Percentiles rank a stretch among this genome's conserved stretches.
These are phyloP conservation scores for Nelumbo lutea DNA, from an alignment of 164 flowering plant species.

Conservation along the genomic window DNA sequence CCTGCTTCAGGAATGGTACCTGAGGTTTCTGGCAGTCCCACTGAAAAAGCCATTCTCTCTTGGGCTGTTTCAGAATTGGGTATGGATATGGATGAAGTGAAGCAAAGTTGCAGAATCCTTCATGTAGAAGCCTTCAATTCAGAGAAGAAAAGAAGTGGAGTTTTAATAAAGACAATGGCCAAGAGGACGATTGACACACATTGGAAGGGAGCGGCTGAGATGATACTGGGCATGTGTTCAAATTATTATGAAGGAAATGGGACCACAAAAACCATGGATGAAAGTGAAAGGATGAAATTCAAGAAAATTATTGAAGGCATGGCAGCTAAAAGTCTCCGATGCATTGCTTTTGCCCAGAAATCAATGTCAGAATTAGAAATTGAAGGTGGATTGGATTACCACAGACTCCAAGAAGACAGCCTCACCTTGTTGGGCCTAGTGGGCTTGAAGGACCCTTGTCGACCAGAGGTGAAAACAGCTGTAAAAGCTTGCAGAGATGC, in stretches of 20 bases:
- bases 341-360: neutral
- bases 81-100: neutral
- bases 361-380: neutral
- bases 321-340: neutral
- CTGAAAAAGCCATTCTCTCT: neutral
- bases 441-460: slow-evolving; percentile 16
- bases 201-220: slow-evolving; percentile 1
- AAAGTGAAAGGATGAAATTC: neutral
- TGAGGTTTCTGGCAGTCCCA: too few species aligned
- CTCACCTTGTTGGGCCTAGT: slow-evolving; percentile 14
- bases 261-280: neutral
- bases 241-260: neutral
- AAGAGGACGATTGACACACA: neutral
- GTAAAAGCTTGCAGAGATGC: slow-evolving; percentile 15
- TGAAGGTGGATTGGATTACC: neutral
- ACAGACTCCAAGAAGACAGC: slow-evolving; percentile 7
- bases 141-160: too few species aligned
- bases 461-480: slow-evolving; percentile 9
- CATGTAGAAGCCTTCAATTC: neutral
- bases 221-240: neutral
- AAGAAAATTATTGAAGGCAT: neutral
- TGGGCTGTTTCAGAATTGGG: neutral
- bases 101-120: neutral
- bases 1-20: neutral
- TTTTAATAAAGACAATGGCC: too few species aligned